Evolutionary conservation across 2,329 filamentous ascomycete species (phyloP).

Genomic region (Colletotrichum spinosum): DNA sequence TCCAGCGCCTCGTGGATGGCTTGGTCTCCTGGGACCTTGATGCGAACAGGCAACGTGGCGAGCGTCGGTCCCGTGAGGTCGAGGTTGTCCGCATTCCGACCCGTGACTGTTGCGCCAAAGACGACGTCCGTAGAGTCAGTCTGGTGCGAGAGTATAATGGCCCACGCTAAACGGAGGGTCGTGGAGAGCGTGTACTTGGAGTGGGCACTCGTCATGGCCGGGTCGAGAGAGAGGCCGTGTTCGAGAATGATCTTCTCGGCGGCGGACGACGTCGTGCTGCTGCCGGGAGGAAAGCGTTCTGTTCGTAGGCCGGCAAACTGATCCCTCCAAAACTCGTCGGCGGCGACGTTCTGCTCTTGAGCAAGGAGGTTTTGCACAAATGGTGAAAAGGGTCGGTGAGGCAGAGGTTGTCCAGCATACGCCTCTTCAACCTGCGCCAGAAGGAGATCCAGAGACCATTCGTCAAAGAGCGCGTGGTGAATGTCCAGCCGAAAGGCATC

Average conservation of each 20-base stretch:
- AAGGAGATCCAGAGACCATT: conserved; percentile 8
- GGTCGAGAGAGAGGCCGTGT: no score
- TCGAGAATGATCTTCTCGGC: no score
- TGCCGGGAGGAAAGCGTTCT: no score
- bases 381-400: no score
- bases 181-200: conserved; percentile 38
- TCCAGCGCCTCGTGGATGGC: conserved; percentile 23
- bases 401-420: no score
- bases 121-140: conserved; percentile 38
- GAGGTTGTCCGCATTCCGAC: conserved; percentile 41
- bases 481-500: no score
- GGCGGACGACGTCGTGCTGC: no score
- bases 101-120: conserved; percentile 43
- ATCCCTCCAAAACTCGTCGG: no score
- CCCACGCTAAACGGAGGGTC: conserved; percentile 40
- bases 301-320: no score
- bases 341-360: no score
- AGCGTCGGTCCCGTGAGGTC: conserved; percentile 40
- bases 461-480: conserved; percentile 14
- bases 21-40: conserved; percentile 25
- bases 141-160: conserved; percentile 38
- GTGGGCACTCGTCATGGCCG: not conserved
- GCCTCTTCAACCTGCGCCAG: no score
- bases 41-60: conserved; percentile 40
- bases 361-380: no score